These are phyloP conservation scores for Saccharomycopsis synnaedendra DNA, from an alignment of 805 yeast genomes.

Conservation along the genomic window DNA sequence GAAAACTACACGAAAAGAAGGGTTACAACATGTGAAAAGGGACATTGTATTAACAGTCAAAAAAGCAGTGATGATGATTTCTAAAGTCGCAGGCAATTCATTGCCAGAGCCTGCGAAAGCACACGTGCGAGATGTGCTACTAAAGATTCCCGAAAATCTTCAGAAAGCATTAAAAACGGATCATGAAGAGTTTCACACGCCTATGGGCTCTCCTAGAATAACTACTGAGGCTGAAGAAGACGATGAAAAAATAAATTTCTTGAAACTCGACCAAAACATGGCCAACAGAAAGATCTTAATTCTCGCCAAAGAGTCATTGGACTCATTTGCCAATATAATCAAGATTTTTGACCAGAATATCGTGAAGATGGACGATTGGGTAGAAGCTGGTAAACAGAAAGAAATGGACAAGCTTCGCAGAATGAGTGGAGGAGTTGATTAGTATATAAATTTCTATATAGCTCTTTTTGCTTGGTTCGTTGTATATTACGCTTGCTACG, in stretches of 20 bases:
- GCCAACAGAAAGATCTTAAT: conserved; percentile 65
- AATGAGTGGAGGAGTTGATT: background rate
- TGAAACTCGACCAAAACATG: conserved; percentile 14
- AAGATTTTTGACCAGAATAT: conserved; percentile 77
- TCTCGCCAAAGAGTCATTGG: conserved; percentile 81
- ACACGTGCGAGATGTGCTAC: conserved; percentile 67
- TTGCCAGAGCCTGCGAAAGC: conserved; percentile 70
- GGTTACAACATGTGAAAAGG: conserved; percentile 41
- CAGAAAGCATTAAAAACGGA: conserved; percentile 25
- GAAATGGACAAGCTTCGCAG: conserved; percentile 9
- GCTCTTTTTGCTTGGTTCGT: background rate
- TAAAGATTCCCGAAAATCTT: conserved; percentile 69
- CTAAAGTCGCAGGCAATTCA: conserved; percentile 71
- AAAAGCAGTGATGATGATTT: conserved; percentile 75
- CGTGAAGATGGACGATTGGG: conserved; percentile 81
- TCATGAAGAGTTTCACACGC: background rate
- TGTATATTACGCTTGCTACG: background rate
- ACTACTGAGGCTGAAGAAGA: background rate
- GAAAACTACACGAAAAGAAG: conserved; percentile 5
- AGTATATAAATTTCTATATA: background rate
- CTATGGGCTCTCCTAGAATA: background rate
- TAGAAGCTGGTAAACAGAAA: conserved; percentile 18
- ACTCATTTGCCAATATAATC: conserved; percentile 75
- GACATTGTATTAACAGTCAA: conserved; percentile 85
- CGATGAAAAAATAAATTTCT: conserved; percentile 14